Evolutionary conservation across 768 basidiomycete species (phyloP), one percentile per base, ranked within the genome.

Genomic region (Lactarius pseudohatsudake): DNA sequence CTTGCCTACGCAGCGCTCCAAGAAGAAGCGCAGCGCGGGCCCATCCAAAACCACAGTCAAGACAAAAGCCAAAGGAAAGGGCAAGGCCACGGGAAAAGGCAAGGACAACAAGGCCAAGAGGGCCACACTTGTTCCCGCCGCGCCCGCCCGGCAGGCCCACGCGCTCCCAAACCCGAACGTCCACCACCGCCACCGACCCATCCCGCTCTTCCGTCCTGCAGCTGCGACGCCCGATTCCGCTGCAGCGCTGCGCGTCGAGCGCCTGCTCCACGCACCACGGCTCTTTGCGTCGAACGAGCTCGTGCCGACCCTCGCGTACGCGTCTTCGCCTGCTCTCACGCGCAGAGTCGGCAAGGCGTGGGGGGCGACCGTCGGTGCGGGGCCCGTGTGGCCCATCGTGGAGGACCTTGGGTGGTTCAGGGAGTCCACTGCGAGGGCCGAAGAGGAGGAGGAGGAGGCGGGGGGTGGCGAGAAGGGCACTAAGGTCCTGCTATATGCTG

Each of bases 391-490:
- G 91, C 88, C 92, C 65, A 75, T 92, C 41, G 76, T 83, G 53
- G 92, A 94, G 72, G 92, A 94, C 69, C 76, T 90, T 59, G 85
- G 83, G 1, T 94, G 89, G 84, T 93, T 80, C 75, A 92, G 90
- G 72, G 92, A 93, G 70, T 80, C 83, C 3, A 65, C 73, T 38
- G 36, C 36, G 28, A 65, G 72, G 13, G 70, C 68, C 0, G 76
- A 76, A 3, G 67, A 74, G 10, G 66, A 70, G 32, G 79, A 79
- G 59, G 70, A 72, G 0, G 89, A 90, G 69, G 80, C 75, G 11
- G 79, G 74, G 41, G 79, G 86, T 20, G 78, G 36, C 36, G 36
- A 88, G 6, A 32, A 38, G 1, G 56, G 43, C 0, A 2, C 13
- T 1, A 45, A 28, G 38, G 55, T 22, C 0, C 10, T 8, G 26